phyloP scores from a whole-genome alignment of 179 eudicot genomes.

The Pouteria campechiana region DNA sequence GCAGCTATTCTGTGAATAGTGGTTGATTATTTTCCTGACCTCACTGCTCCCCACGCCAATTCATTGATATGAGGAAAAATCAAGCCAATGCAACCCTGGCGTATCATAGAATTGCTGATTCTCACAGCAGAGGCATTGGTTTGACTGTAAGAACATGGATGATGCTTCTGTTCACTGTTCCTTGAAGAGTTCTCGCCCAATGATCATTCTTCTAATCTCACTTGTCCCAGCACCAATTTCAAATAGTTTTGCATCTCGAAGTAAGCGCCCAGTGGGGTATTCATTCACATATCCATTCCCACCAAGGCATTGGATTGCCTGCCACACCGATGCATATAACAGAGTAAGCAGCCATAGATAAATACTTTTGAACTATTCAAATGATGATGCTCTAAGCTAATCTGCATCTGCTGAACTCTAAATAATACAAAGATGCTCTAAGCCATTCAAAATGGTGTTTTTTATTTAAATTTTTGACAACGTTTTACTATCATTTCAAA shows the following conservation, averaged over 20 bases:
- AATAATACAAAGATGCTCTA: background rate
- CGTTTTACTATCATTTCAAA: no score
- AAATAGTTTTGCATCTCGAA: conserved; percentile 89
- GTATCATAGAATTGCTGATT: no score
- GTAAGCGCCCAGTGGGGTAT: conserved; percentile 85
- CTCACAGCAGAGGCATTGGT: no score
- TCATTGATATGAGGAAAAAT: no score
- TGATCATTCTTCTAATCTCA: conserved; percentile 85
- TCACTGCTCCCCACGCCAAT: no score
- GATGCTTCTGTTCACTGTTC: conserved; percentile 63
- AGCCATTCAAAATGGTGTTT: background rate
- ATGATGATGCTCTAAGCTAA: no score
- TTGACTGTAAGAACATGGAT: no score
- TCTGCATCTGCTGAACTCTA: background rate
- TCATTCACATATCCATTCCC: conserved; percentile 96
- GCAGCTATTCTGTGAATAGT: no score
- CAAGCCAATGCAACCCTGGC: no score
- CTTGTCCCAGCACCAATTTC: conserved; percentile 99
- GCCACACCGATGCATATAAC: conserved; percentile 5
- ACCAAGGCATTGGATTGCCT: conserved; percentile 98
- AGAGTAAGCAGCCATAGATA: background rate
- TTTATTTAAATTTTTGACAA: no score
- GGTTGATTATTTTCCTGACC: no score
- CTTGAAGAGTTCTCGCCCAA: conserved; percentile 80
- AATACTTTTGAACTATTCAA: background rate